phyloP scores from a whole-genome alignment of 2,329 filamentous ascomycete species.

The Samsoniella hepiali region DNA sequence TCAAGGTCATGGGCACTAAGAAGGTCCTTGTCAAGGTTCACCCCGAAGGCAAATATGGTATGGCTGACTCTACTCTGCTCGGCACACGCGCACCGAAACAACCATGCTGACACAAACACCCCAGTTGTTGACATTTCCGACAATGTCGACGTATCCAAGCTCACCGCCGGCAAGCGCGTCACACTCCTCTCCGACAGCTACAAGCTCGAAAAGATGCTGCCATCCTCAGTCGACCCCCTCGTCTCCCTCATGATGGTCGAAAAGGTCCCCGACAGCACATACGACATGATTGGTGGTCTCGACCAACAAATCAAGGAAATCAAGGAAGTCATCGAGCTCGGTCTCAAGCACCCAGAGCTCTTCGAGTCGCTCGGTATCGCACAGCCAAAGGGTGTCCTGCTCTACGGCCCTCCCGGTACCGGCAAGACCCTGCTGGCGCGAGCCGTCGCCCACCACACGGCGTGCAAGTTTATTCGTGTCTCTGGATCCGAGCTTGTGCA shows the following conservation, averaged over 20 bases:
- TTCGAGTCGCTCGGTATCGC: conserved; percentile 99
- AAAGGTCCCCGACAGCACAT: conserved; percentile 98
- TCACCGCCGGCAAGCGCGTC: conserved; percentile 95
- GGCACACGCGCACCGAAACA: not conserved
- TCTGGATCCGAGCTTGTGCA: conserved; percentile 95
- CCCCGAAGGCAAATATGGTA: conserved; percentile 99
- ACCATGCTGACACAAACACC: conserved; percentile 13
- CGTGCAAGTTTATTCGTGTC: conserved; percentile 98
- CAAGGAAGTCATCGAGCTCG: conserved; percentile 99
- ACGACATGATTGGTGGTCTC: conserved; percentile 99
- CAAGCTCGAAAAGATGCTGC: conserved; percentile 97
- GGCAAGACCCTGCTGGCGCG: conserved; percentile 94
- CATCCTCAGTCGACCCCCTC: conserved; percentile 94
- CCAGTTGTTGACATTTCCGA: conserved; percentile 94
- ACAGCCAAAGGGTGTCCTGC: conserved; percentile 93
- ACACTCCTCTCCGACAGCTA: conserved; percentile 96
- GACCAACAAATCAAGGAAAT: conserved; percentile 99
- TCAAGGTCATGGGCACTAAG: conserved; percentile 99
- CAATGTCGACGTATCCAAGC: conserved; percentile 88
- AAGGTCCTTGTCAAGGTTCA: conserved; percentile 99
- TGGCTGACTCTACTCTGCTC: conserved; percentile 28
- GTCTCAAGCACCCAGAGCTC: conserved; percentile 95
- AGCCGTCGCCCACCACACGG: conserved; percentile 96
- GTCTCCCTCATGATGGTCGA: conserved; percentile 99
- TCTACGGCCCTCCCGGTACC: conserved; percentile 95